These are phyloP conservation scores for Podospora appendiculata DNA, from an alignment of 495 filamentous ascomycete genomes.

Conservation along the genomic window DNA sequence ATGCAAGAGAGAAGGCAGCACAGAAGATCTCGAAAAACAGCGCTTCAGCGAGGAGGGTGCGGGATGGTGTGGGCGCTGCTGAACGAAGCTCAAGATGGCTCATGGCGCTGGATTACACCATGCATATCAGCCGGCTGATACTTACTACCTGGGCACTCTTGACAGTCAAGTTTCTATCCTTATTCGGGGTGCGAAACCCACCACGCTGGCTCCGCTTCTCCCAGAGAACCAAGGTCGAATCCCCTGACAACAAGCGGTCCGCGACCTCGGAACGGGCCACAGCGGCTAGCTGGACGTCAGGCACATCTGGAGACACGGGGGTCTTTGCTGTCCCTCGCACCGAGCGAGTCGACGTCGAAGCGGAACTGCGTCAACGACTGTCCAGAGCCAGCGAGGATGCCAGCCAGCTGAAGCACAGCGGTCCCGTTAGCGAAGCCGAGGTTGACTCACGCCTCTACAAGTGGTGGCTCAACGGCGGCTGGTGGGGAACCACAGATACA, in stretches of 20 bases:
- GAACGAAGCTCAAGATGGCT: constrained; percentile 66
- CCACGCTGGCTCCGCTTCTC: constrained; percentile 57
- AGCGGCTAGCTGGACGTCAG: constrained; percentile 9
- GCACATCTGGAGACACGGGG: constrained; percentile 35
- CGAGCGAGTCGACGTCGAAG: constrained; percentile 68
- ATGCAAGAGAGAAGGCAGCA: constrained; percentile 56
- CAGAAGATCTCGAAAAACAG: constrained; percentile 43
- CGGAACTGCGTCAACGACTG: constrained; percentile 56
- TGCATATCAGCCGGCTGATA: constrained; percentile 61
- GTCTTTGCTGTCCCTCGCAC: constrained; percentile 47
- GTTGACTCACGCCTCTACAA: constrained; percentile 66
- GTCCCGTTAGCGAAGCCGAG: constrained; percentile 47
- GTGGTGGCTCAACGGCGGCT: constrained; percentile 73
- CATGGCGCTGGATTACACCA: constrained; percentile 65
- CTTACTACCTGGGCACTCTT: constrained; percentile 50
- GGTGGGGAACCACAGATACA: constrained; percentile 72
- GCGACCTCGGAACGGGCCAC: constrained; percentile 6
- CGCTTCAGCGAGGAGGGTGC: constrained; percentile 23
- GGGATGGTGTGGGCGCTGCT: constrained; percentile 68
- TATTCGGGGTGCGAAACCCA: constrained; percentile 52
- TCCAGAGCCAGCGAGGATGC: not conserved
- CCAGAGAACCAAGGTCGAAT: constrained; percentile 29
- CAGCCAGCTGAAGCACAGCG: not conserved
- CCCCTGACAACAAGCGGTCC: constrained; percentile 37
- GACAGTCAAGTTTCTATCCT: constrained; percentile 44